Evolutionary conservation across 2,329 filamentous ascomycete species (phyloP).

Genomic region (Paracorniculantispora psalliotae): DNA sequence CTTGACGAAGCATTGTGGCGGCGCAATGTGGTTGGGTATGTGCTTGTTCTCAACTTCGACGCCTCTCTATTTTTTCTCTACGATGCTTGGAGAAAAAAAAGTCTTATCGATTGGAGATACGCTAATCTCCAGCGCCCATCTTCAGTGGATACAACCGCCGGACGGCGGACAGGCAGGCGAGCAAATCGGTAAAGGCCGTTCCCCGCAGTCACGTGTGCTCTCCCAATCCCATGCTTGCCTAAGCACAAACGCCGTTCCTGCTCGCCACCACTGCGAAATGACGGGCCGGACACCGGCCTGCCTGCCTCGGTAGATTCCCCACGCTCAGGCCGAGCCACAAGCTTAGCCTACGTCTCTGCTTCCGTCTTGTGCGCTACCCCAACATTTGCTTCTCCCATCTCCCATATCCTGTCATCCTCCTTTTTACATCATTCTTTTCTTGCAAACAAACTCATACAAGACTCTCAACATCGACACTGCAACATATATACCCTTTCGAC

Average conservation of each 20-base stretch:
- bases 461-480: background rate
- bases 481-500: background rate
- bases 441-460: background rate
- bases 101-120: constrained; percentile 32
- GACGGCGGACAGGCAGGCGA: background rate
- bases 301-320: constrained; percentile 21
- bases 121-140: background rate
- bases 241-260: constrained; percentile 1
- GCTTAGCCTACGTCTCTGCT: constrained; percentile 10
- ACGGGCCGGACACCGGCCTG: constrained; percentile 12
- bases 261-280: background rate
- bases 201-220: constrained; percentile 33
- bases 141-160: background rate
- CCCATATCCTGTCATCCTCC: background rate
- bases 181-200: constrained; percentile 9
- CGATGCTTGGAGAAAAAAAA: constrained; percentile 23
- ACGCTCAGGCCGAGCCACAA: constrained; percentile 16
- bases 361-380: background rate
- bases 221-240: constrained; percentile 4
- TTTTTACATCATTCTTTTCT: background rate
- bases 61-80: background rate
- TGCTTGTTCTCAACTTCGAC: background rate
- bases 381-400: constrained; percentile 9
- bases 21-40: constrained; percentile 13
- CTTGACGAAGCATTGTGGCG: constrained; percentile 43